Percentiles rank a stretch among this genome's conserved stretches.
phyloP scores from a whole-genome alignment of 371 early-diverging fungal genomes.

The Choanephora cucurbitarum region DNA sequence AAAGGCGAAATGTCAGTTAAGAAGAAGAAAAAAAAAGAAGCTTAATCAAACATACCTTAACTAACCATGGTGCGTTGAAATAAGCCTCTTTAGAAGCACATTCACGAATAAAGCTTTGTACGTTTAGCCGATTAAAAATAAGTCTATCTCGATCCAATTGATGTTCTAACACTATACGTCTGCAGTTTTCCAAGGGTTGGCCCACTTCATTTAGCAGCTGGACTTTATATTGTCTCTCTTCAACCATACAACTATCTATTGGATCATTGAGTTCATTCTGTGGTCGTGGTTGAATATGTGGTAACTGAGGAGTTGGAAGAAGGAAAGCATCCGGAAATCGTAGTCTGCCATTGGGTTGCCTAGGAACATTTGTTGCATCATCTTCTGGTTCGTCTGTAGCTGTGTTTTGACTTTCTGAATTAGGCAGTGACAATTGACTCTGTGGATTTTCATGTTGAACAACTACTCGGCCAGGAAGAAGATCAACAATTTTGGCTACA shows the following conservation, averaged over 20 bases:
- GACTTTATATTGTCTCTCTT: slow-evolving; percentile 27
- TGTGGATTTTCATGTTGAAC: not conserved
- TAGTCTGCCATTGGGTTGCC: slow-evolving; percentile 42
- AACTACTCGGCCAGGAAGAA: slow-evolving; percentile 15
- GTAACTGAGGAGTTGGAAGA: slow-evolving; percentile 30
- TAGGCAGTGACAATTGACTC: not conserved
- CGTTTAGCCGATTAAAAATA: slow-evolving; percentile 55
- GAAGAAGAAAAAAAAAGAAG: no score
- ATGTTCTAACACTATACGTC: slow-evolving; percentile 28
- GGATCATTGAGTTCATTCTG: not conserved
- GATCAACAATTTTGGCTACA: slow-evolving; percentile 35
- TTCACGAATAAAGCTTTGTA: slow-evolving; percentile 71
- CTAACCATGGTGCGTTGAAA: slow-evolving; percentile 69
- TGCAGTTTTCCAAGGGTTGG: slow-evolving; percentile 31
- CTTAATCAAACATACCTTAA: slow-evolving; percentile 69
- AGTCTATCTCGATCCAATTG: slow-evolving; percentile 35
- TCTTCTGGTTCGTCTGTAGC: slow-evolving; percentile 2
- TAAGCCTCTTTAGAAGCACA: slow-evolving; percentile 63
- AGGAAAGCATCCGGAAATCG: slow-evolving; percentile 54
- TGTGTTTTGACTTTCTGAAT: not conserved
- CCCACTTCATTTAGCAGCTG: slow-evolving; percentile 39
- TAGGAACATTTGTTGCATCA: slow-evolving; percentile 26
- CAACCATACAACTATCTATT: not conserved
- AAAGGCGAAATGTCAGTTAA: no score
- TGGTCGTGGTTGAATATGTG: not conserved